These are phyloP conservation scores for Neltuma alba DNA, from an alignment of 306 rosid species.

Conservation along the genomic window DNA sequence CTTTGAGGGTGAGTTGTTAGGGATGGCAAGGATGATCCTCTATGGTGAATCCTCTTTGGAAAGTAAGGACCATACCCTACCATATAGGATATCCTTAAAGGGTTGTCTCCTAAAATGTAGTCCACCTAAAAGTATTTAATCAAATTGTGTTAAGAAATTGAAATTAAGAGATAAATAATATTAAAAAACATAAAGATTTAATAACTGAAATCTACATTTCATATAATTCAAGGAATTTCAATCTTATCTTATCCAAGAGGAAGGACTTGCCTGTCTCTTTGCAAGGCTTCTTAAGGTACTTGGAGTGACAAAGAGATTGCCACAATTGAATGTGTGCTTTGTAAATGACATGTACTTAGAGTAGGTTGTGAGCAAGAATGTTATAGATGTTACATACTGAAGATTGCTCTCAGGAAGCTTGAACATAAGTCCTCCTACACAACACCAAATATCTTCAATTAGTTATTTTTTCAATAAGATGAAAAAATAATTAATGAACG, in stretches of 20 bases:
- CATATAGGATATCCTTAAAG: constrained; percentile 86
- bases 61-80: constrained; percentile 75
- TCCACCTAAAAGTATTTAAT: constrained; percentile 61
- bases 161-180: neutral
- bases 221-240: too few relatives aligned
- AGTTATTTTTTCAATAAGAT: too few relatives aligned
- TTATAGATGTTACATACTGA: constrained; percentile 86
- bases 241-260: too few relatives aligned
- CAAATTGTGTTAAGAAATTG: constrained; percentile 2
- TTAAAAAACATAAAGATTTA: neutral
- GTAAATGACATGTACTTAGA: constrained; percentile 83
- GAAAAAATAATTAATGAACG: too few relatives aligned
- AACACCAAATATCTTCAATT: neutral
- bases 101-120: constrained; percentile 85
- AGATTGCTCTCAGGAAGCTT: constrained; percentile 81
- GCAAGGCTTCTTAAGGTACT: constrained; percentile 59
- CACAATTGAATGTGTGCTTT: constrained; percentile 76
- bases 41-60: constrained; percentile 89
- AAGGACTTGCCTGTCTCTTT: constrained; percentile 58
- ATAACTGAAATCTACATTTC: neutral
- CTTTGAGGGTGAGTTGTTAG: constrained; percentile 57
- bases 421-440: constrained; percentile 79
- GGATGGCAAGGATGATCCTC: constrained; percentile 96
- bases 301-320: constrained; percentile 63
- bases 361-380: constrained; percentile 82